Evolutionary conservation across 176 grass and related monocot genomes (phyloP), one percentile per base, ranked within the genome.

Genomic region (Echinochloa phyllopogon): DNA sequence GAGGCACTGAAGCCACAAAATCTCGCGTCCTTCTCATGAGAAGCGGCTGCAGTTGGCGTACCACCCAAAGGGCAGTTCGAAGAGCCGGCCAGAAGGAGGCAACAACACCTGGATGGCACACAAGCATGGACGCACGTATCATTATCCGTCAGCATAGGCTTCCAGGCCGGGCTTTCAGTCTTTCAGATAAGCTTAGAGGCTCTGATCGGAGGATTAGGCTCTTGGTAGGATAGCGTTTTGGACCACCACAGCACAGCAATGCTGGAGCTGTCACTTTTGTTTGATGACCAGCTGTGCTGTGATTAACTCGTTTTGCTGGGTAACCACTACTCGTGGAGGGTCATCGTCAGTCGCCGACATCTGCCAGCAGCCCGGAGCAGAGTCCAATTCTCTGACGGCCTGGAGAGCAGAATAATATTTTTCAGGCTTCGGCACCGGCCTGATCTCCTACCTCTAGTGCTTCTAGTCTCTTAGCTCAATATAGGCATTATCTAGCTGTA

Each of bases 51-150:
- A 24, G 10, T 33, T 20, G 70, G 87, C 61, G 47, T 7, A 81
- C 82, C 21, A 25, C 68, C 65, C 68, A 39, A 58, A 69, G 9
- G 29, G 70, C 23, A 76, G 76, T 61, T 44, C 16, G 61, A 85
- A 81, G 29, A 58, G 86, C 18, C 63, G 47, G 65, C 5, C 49
- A 14, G 1, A 80, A 24, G 2, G 24, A 5, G 69, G 14, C 20
- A 45, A 11, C 41, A 15, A 27, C 66, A 60, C 59, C 65, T 73
- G 40, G 37, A 12, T 38, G 24, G 14, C 75, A 29, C 67, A 53
- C 70, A 10, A 10, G 44, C 33, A 63, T 42, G 4, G 43, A 52
- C 63, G 55, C 2, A 13, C 18, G 15, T 37, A 65, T 65, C 36
- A 47, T 55, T 33, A 52, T 56, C 42, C 48, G 59, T 38, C n/a